Conservation (phyloP, 192 early-diverging fungal genomes). For the Chytriomyces confervae region DNA sequence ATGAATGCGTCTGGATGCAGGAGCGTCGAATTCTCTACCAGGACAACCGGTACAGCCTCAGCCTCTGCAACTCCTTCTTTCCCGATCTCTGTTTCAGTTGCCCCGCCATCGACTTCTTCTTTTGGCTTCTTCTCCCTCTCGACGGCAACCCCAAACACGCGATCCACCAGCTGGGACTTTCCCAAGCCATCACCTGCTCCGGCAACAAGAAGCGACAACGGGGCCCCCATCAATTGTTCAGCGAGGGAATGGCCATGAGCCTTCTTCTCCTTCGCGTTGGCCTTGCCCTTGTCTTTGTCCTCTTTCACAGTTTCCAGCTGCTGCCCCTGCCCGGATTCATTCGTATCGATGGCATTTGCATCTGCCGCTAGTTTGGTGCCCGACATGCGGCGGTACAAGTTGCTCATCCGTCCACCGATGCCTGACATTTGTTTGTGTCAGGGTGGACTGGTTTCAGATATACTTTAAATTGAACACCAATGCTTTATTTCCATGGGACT, state of each 20-base stretch:
- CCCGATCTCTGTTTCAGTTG: neutral
- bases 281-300: too few species aligned
- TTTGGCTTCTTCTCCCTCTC: neutral
- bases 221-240: neutral
- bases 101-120: neutral
- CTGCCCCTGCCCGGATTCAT: too few species aligned
- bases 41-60: neutral
- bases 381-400: too few species aligned
- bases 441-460: too few species aligned
- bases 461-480: too few species aligned
- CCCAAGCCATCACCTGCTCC: neutral
- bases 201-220: conserved; percentile 1
- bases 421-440: too few species aligned
- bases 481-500: neutral
- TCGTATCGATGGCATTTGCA: too few species aligned
- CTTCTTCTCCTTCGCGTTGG: neutral
- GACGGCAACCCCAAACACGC: conserved; percentile 13
- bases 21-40: too few species aligned
- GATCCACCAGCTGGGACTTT: neutral
- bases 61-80: neutral
- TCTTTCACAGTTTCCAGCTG: too few species aligned
- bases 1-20: neutral
- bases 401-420: too few species aligned
- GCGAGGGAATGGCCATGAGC: neutral
- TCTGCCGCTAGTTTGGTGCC: too few species aligned